Percentiles rank a stretch among this genome's conserved stretches.
Evolutionary conservation across 139 green algal genomes (phyloP).

Genomic region (Coccomyxa sp.): DNA sequence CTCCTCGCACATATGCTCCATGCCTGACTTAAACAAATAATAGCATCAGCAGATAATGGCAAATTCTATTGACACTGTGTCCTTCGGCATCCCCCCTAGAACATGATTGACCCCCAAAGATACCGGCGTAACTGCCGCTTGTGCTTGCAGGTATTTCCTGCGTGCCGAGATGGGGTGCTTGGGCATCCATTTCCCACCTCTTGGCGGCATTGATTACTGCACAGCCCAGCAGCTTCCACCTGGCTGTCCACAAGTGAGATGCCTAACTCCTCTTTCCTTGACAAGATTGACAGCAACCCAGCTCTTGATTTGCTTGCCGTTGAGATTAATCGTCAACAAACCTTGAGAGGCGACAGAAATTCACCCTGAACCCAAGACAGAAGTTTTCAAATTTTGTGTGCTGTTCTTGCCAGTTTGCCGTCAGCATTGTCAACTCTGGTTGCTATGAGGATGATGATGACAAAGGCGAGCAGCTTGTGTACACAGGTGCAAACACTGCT

Average conservation of each 20-base stretch:
- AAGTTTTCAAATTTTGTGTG: background rate
- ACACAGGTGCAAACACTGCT: slow-evolving; percentile 35
- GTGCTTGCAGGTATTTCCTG: slow-evolving; percentile 21
- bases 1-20: background rate
- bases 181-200: slow-evolving; percentile 27
- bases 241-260: background rate
- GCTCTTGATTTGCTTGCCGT: background rate
- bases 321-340: background rate
- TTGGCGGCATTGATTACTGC: slow-evolving; percentile 32
- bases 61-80: background rate
- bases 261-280: background rate
- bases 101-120: too few species aligned
- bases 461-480: slow-evolving; percentile 32
- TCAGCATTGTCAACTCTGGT: slow-evolving; percentile 34
- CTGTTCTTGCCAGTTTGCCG: slow-evolving; percentile 21
- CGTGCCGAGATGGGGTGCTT: slow-evolving; percentile 20
- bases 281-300: background rate
- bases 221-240: background rate
- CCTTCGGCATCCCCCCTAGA: background rate
- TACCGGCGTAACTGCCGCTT: background rate
- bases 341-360: background rate
- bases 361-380: background rate
- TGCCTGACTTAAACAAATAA: background rate
- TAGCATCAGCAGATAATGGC: background rate
- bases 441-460: slow-evolving; percentile 53